These are phyloP conservation scores for Galeopsis tetrahit DNA, from an alignment of 257 asterid species.

Conservation along the genomic window DNA sequence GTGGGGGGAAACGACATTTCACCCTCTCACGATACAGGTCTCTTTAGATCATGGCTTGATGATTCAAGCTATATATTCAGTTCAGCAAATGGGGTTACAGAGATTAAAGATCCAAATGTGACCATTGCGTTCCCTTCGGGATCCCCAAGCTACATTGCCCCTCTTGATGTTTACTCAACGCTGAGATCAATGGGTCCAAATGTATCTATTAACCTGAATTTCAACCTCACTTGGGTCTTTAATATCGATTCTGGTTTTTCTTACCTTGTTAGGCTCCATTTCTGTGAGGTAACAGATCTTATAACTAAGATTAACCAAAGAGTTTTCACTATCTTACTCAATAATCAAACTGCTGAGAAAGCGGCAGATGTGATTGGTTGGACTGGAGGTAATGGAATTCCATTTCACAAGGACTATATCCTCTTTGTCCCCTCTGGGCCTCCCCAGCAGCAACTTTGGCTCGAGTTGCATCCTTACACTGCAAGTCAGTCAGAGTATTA, in stretches of 20 bases:
- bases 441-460: constrained; percentile 75
- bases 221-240: constrained; percentile 57
- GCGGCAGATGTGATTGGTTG: constrained; percentile 57
- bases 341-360: constrained; percentile 53
- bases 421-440: constrained; percentile 59
- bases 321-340: constrained; percentile 48
- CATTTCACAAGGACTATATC: constrained; percentile 63
- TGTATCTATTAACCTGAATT: constrained; percentile 44
- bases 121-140: constrained; percentile 37
- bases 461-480: constrained; percentile 63
- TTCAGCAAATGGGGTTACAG: constrained; percentile 52
- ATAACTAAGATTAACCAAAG: constrained; percentile 46
- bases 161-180: constrained; percentile 50
- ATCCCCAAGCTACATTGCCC: constrained; percentile 56
- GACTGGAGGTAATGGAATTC: constrained; percentile 57
- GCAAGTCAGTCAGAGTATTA: constrained; percentile 41
- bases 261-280: constrained; percentile 63
- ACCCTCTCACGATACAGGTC: constrained; percentile 60
- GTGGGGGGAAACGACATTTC: constrained; percentile 97
- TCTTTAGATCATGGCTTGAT: constrained; percentile 53
- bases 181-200: constrained; percentile 58
- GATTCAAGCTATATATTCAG: constrained; percentile 44
- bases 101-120: constrained; percentile 39
- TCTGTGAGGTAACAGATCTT: constrained; percentile 53
- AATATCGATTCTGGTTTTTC: constrained; percentile 52